Evolutionary conservation across 148 eudicot genomes (phyloP), one percentile per base, ranked within the genome.

Genomic region (Cornus suecica): DNA sequence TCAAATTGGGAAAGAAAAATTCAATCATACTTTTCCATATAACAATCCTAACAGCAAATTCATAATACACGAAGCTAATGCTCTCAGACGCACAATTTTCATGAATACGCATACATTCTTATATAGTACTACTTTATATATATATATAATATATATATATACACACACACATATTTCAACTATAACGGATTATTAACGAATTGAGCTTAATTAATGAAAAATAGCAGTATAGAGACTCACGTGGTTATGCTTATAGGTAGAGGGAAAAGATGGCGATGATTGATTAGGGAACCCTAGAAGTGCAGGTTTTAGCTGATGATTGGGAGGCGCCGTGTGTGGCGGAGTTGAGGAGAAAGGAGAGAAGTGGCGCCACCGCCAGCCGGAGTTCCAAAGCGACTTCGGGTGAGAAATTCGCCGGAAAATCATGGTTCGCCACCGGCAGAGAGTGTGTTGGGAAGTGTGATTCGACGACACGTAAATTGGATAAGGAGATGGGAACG

Each of bases 361-460:
- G 37, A 30, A 66, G n/a, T 80, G 15, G 74, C 63, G 65, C 28
- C 84, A 69, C 62, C 58, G 63, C 20, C 84, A 81, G 72, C 72
- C 63, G 70, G 77, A 76, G 77, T 67, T 70, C 78, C 78, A 74
- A n/a, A 42, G 76, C 75, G 69, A 73, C 25, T 52, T 71, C 56
- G n/a, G 86, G 63, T 26, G 86, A 56, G 29, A 68, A 66, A 87
- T 11, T 65, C 78, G 80, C 78, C 88, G 80, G 83, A 64, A 66
- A 68, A 81, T 72, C 89, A 86, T 86, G 10, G 73, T 51, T 37
- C 45, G 41, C 58, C 75, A 61, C 74, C 60, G 10, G 14, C 18
- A 20, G 54, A 18, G 28, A n/a, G 18, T 10, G 1, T 4, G 54
- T 48, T 48, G 25, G 62, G 62, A 58, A 58, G 62, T 58, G 62